Base-by-base conservation (phyloP, 2,329 filamentous ascomycete genomes). In the Fusarium nisikadoi region DNA sequence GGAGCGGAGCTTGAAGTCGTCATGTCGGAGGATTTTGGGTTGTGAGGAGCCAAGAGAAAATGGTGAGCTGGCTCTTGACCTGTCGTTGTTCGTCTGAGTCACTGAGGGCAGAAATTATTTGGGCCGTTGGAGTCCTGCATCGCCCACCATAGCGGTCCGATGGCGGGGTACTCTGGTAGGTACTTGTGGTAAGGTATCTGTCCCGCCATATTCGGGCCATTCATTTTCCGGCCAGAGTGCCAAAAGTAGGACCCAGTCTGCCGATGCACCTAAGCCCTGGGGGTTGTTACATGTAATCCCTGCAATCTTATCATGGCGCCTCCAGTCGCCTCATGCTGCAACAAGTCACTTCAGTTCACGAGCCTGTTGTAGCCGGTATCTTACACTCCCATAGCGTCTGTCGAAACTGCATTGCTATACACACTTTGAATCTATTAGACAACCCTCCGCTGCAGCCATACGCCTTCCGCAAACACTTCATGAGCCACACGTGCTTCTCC, bases 1-100 rank as follows among this genome's bases (percentile, higher is more conserved):
- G 81, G 77, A 53, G 70, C 76, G 58, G 74, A 71, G 72, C 77
- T 81, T 72, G 79, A 79, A 74, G 79, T 81, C 71, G 84, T 83
- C 86, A 88, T 88, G 62, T 62, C 81, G 58, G 49, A 39, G 54
- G 49, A 62, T 43, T 58, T 65, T 54, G 42, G 46, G n/a, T 50
- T 61, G 49, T 46, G 54, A 62, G 46, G 49, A 49, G 59, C 57
- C 58, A 65, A 68, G 56, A 73, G 63, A 38, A 62, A 55, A 45
- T 62, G 55, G 57, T 42, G 35, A 56, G 41, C 57, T 63, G 52
- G 58, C 70, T 58, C 56, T 73, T 56, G 55, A 39, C 52, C 58
- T 41, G 50, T 73, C 63, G 54, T 71, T 59, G 43, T 72, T 74
- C 71, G 64, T 75, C 73, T 75, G 73, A 75, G 71, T 75, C 73